Evolutionary conservation across 345 rosid genomes (phyloP).

Genomic region (Turritis glabra): DNA sequence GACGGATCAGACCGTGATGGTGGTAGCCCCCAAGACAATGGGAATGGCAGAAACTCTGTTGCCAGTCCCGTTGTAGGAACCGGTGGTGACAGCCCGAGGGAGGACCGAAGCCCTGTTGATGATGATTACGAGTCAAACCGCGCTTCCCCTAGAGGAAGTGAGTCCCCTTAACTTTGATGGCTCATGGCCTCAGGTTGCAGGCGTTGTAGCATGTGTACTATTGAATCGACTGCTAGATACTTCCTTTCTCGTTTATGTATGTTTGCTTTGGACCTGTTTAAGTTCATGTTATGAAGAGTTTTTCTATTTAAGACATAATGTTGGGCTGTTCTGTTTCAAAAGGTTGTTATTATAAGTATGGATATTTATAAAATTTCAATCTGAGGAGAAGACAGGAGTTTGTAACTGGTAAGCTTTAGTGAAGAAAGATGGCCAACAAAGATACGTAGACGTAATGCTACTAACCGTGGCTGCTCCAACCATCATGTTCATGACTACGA

Average conservation of each 20-base stretch:
- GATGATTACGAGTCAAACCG: slow-evolving; percentile 39
- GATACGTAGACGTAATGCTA: slow-evolving; percentile 79
- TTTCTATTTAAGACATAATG: background rate
- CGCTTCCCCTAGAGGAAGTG: slow-evolving; percentile 40
- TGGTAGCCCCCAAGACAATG: slow-evolving; percentile 48
- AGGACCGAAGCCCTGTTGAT: slow-evolving; percentile 32
- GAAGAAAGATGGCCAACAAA: slow-evolving; percentile 92
- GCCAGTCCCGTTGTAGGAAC: slow-evolving; percentile 22
- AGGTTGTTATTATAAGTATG: background rate
- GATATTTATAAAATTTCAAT: slow-evolving; percentile 28
- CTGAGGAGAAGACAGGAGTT: slow-evolving; percentile 54
- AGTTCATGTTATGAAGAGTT: slow-evolving; percentile 1
- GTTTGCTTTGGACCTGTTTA: slow-evolving; percentile 13
- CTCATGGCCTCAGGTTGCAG: background rate
- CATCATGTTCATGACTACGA: slow-evolving; percentile 96
- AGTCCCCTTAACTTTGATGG: slow-evolving; percentile 36
- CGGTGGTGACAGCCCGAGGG: slow-evolving; percentile 39
- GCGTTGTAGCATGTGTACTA: slow-evolving; percentile 24
- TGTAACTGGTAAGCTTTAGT: slow-evolving; percentile 77
- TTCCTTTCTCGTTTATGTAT: slow-evolving; percentile 1
- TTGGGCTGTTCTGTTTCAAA: background rate
- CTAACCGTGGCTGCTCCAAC: slow-evolving; percentile 78
- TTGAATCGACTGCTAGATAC: slow-evolving; percentile 9
- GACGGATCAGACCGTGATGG: slow-evolving; percentile 46
- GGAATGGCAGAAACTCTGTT: slow-evolving; percentile 47